Conservation (phyloP, 805 yeast species). For the Kodamaea hsintzibuensis region DNA sequence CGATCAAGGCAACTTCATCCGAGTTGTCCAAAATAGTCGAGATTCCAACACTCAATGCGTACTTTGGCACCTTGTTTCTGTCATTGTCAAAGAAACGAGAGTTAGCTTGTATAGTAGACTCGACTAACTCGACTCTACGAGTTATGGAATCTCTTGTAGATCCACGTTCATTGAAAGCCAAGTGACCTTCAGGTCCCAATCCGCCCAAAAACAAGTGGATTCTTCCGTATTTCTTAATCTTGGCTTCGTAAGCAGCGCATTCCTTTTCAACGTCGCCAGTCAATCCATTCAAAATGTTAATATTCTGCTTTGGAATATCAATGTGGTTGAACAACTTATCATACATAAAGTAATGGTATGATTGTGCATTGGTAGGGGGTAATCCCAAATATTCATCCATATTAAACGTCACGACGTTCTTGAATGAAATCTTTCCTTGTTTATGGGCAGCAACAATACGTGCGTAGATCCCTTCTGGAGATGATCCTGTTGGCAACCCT, state of each 20-base stretch:
- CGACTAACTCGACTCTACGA: slow-evolving; percentile 47
- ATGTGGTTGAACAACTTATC: slow-evolving; percentile 56
- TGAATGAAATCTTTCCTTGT: slow-evolving; percentile 44
- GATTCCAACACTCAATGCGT: slow-evolving; percentile 57
- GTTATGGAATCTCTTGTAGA: slow-evolving; percentile 47
- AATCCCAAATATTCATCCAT: slow-evolving; percentile 62
- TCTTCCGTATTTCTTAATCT: slow-evolving; percentile 48
- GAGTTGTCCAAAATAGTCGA: slow-evolving; percentile 58
- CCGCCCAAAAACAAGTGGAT: slow-evolving; percentile 60
- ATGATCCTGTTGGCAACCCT: slow-evolving; percentile 63
- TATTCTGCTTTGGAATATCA: slow-evolving; percentile 52
- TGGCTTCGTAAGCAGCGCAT: slow-evolving; percentile 49
- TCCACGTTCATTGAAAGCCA: slow-evolving; percentile 62
- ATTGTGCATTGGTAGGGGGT: slow-evolving; percentile 47
- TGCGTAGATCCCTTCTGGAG: slow-evolving; percentile 57
- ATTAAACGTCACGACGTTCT: slow-evolving; percentile 57
- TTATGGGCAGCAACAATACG: slow-evolving; percentile 46
- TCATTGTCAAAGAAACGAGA: slow-evolving; percentile 53
- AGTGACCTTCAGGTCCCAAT: slow-evolving; percentile 61
- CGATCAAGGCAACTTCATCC: slow-evolving; percentile 51
- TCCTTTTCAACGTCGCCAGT: slow-evolving; percentile 46
- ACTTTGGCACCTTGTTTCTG: slow-evolving; percentile 47
- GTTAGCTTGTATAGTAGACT: slow-evolving; percentile 53
- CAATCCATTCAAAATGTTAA: slow-evolving; percentile 56
- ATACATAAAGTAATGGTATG: slow-evolving; percentile 60